phyloP scores from a whole-genome alignment of 1,284 basidiomycete genomes.

The Kalmanozyma brasiliensis region DNA sequence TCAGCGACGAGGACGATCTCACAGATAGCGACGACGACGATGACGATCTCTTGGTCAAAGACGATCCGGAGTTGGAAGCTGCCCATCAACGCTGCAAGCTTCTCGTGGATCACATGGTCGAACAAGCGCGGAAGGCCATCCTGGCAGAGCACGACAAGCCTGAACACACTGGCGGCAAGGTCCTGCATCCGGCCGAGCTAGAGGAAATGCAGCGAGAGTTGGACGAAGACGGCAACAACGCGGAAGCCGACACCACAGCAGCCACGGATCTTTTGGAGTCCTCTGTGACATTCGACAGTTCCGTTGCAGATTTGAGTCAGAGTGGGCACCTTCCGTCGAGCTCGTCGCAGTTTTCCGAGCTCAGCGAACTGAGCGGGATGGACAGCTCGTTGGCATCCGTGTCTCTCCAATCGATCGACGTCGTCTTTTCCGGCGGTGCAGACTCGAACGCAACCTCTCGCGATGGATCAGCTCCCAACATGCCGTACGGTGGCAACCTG shows the following conservation, averaged over 20 bases:
- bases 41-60: conserved; percentile 21
- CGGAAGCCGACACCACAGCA: conserved; percentile 11
- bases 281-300: conserved; percentile 21
- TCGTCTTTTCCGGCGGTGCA: not conserved
- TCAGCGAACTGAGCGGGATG: not conserved
- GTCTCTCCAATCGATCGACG: not conserved
- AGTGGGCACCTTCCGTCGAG: conserved; percentile 1
- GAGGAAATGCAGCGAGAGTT: conserved; percentile 40
- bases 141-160: conserved; percentile 27
- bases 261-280: conserved; percentile 15
- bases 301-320: conserved; percentile 11
- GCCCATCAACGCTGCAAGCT: conserved; percentile 52
- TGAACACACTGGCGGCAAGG: conserved; percentile 40
- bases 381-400: conserved; percentile 1
- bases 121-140: conserved; percentile 50
- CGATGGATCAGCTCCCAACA: conserved; percentile 1
- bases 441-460: conserved; percentile 1
- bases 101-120: conserved; percentile 53
- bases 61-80: conserved; percentile 56
- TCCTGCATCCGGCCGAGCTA: conserved; percentile 59
- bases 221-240: conserved; percentile 21
- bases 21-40: conserved; percentile 47
- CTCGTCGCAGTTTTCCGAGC: conserved; percentile 14
- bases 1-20: conserved; percentile 32
- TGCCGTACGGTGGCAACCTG: conserved; percentile 3